Conservation (phyloP, 768 basidiomycete species). For the Xerocomus brunneocitrinus region DNA sequence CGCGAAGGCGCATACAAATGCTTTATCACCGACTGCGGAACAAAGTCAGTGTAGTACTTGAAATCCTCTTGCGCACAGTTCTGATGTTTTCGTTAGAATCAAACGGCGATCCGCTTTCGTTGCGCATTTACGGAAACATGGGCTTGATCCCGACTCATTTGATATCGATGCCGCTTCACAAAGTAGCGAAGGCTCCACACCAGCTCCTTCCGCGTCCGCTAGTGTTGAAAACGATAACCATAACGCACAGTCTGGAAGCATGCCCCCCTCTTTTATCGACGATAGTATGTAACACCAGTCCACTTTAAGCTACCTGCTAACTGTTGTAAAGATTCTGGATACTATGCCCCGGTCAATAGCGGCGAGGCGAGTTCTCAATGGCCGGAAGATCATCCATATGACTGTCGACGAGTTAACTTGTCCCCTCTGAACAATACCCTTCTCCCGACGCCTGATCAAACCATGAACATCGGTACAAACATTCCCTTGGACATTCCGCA, state of each 20-base stretch:
- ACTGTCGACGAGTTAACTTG: slow-evolving; percentile 5
- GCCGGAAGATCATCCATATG: slow-evolving; percentile 1
- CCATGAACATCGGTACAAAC: neutral
- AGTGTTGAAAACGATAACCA: neutral
- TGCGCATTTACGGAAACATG: slow-evolving; percentile 51
- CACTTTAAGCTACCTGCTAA: neutral
- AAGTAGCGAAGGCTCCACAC: slow-evolving; percentile 6
- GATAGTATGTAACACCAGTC: slow-evolving; percentile 14
- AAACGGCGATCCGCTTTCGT: slow-evolving; percentile 59
- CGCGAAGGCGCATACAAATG: slow-evolving; percentile 43
- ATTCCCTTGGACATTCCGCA: neutral
- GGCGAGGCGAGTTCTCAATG: slow-evolving; percentile 1
- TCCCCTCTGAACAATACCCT: neutral
- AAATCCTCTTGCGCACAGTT: neutral
- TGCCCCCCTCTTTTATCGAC: slow-evolving; percentile 2
- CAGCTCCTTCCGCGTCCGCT: slow-evolving; percentile 11
- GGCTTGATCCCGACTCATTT: slow-evolving; percentile 22
- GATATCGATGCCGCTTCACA: slow-evolving; percentile 19
- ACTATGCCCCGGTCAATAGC: neutral
- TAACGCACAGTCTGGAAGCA: slow-evolving; percentile 4
- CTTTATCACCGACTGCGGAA: slow-evolving; percentile 40
- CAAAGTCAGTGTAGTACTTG: slow-evolving; percentile 34
- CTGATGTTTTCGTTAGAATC: slow-evolving; percentile 39
- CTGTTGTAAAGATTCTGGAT: slow-evolving; percentile 11
- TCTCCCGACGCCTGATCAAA: slow-evolving; percentile 6